phyloP scores from a whole-genome alignment of 495 filamentous ascomycete species.

The Podospora pseudopauciseta region DNA sequence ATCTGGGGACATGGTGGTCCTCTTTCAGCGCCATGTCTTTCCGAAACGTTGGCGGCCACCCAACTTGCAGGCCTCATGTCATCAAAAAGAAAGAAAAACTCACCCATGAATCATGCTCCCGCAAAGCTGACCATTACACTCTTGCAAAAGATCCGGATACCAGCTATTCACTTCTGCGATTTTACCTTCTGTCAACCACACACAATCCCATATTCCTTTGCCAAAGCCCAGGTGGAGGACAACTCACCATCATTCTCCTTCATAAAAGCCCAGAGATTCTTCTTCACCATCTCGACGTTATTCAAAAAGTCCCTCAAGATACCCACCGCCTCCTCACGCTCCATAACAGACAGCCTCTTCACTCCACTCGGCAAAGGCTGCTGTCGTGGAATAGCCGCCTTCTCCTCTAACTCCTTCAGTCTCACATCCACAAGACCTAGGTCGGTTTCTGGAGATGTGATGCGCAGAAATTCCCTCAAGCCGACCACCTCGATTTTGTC shows the following conservation, averaged over 20 bases:
- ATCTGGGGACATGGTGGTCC: too few relatives aligned
- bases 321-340: background rate
- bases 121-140: background rate
- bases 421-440: background rate
- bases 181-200: background rate
- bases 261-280: background rate
- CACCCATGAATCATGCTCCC: background rate
- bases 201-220: too few relatives aligned
- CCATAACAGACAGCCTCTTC: background rate
- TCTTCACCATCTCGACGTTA: background rate
- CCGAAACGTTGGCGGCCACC: too few relatives aligned
- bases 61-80: background rate
- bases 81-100: background rate
- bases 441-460: background rate
- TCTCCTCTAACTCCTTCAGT: background rate
- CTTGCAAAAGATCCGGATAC: background rate
- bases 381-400: background rate
- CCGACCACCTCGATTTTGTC: background rate
- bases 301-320: background rate
- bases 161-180: background rate
- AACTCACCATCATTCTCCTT: background rate
- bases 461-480: background rate
- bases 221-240: too few relatives aligned
- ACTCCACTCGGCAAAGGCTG: background rate
- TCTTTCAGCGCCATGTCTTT: too few relatives aligned